These are phyloP conservation scores for Cladosporium oxysporum DNA, from an alignment of 2,329 filamentous ascomycete species.

Conservation along the genomic window DNA sequence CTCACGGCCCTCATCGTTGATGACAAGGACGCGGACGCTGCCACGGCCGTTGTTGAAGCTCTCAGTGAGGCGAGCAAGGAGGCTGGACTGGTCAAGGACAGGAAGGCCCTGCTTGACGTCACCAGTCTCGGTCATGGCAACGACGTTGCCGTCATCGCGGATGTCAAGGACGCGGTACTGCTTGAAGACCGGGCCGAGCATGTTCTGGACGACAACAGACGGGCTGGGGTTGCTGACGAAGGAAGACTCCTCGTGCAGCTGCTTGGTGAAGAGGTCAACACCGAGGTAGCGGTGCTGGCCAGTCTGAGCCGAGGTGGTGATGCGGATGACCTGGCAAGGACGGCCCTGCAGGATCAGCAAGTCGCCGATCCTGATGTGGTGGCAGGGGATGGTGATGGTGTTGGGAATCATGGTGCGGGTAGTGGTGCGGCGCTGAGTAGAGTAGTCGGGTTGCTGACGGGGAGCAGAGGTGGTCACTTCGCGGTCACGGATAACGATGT, in stretches of 20 bases:
- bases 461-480: conserved; percentile 43
- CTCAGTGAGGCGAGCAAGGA: conserved; percentile 76
- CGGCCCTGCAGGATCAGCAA: conserved; percentile 98
- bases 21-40: conserved; percentile 91
- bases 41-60: conserved; percentile 91
- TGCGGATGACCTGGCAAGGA: conserved; percentile 99
- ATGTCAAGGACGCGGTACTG: conserved; percentile 99
- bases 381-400: conserved; percentile 97
- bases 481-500: conserved; percentile 54
- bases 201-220: conserved; percentile 97
- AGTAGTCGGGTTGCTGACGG: conserved; percentile 29
- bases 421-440: conserved; percentile 29
- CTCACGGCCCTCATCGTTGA: conserved; percentile 90
- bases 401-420: conserved; percentile 53
- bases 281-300: conserved; percentile 99
- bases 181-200: conserved; percentile 99
- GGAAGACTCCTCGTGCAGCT: conserved; percentile 97
- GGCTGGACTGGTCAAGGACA: conserved; percentile 91
- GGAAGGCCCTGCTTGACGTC: conserved; percentile 96
- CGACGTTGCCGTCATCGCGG: conserved; percentile 76
- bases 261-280: conserved; percentile 99
- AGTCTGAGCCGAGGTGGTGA: conserved; percentile 95
- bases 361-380: conserved; percentile 99
- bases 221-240: conserved; percentile 97
- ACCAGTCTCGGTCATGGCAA: conserved; percentile 98